phyloP scores from a whole-genome alignment of 176 grass and related monocot genomes.

The Pontederia paniculata region DNA sequence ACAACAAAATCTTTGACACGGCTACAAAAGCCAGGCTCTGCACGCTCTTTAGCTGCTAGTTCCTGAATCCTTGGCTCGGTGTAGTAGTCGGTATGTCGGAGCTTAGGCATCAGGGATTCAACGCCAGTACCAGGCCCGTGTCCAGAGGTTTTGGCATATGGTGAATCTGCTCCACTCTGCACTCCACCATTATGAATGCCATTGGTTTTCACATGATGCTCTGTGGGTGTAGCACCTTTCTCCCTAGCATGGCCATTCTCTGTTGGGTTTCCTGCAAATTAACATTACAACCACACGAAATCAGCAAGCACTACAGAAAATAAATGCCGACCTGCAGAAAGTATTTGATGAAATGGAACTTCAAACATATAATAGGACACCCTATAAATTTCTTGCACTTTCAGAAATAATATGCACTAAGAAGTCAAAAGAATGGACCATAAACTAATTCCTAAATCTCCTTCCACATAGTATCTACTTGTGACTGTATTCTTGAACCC shows the following conservation, averaged over 20 bases:
- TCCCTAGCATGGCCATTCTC: slow-evolving; percentile 13
- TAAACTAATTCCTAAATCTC: no score
- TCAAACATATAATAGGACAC: no score
- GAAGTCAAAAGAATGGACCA: no score
- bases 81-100: slow-evolving; percentile 57
- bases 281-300: neutral
- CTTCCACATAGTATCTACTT: no score
- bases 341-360: no score
- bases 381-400: no score
- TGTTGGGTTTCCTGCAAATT: slow-evolving; percentile 23
- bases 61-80: slow-evolving; percentile 55
- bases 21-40: slow-evolving; percentile 53
- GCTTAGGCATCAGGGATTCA: slow-evolving; percentile 55
- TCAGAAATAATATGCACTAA: no score
- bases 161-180: slow-evolving; percentile 12
- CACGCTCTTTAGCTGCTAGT: slow-evolving; percentile 67
- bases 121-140: slow-evolving; percentile 24
- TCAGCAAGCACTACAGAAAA: neutral
- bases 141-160: slow-evolving; percentile 2
- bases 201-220: slow-evolving; percentile 25
- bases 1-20: slow-evolving; percentile 63
- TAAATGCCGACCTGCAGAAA: no score
- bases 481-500: no score
- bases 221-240: slow-evolving; percentile 3
- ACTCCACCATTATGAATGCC: slow-evolving; percentile 12